Base-by-base conservation (phyloP, 2,329 filamentous ascomycete species). In the Uncinocarpus reesii region DNA sequence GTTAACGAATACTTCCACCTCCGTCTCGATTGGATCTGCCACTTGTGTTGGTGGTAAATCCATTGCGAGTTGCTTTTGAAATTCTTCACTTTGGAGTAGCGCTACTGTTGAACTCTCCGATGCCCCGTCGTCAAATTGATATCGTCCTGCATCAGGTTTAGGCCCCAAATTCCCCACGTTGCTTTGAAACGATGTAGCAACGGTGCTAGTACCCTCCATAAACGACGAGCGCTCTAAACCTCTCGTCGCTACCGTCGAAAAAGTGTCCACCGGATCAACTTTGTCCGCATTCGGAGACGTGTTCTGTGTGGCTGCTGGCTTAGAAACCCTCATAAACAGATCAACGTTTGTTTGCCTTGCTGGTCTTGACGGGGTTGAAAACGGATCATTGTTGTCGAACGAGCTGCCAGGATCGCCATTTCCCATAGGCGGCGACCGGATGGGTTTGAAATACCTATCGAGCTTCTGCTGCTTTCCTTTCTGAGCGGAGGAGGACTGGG, bases 1-100 rank as follows among this genome's bases (percentile, higher is more conserved):
- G 1, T 50, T 48, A 26, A 67, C 52, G 7, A 66, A 53, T 4
- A 34, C 28, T 15, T 58, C 35, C 50, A 58, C 15, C 51, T 53
- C 21, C 41, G 46, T 4, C 48, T 55, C 36, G 13, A 34, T 10
- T n/a, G 23, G 21, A 10, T 50, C 40, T n/a, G 13, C 8, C 8
- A 21, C 16, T 18, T 37, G 32, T 13, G 42, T 20, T 2, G 28
- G 28, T 15, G 34, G 23, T 21, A 47, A 32, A 2, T 40, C 16
- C n/a, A 24, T 24, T 8, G 18, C 13, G 18, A 47, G 31, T 11
- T 31, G 38, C 8, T 31, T 29, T 23, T 49, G 38, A 26, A 49
- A 44, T 16, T 49, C 37, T 11, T 38, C 40, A 29, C 40, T 44
- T 7, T 37, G 26, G 4, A 43, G 32, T 13, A 49, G 16, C 7